Percentiles rank a stretch among this genome's conserved stretches.
Conservation (phyloP, 306 rosid species). For the Carpinus fangiana region DNA sequence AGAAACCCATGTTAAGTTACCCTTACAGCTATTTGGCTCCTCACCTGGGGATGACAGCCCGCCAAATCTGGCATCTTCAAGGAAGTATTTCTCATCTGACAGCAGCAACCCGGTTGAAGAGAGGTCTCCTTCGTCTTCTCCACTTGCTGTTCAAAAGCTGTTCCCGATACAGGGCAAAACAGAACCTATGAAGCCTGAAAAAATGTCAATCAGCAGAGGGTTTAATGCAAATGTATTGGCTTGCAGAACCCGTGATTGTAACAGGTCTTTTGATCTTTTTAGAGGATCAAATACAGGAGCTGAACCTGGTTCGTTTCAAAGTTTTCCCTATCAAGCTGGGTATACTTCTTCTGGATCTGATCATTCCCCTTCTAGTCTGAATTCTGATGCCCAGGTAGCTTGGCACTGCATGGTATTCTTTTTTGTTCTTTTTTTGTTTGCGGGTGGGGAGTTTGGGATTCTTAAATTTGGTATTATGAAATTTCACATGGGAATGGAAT, state of each 20-base stretch:
- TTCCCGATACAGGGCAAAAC: slow-evolving; percentile 59
- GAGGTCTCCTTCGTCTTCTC: slow-evolving; percentile 80
- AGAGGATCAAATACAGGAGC: slow-evolving; percentile 53
- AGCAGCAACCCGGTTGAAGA: slow-evolving; percentile 83
- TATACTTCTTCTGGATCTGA: slow-evolving; percentile 85
- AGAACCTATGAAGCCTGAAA: slow-evolving; percentile 46
- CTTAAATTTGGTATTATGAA: background rate
- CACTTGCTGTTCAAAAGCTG: slow-evolving; percentile 61
- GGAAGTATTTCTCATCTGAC: slow-evolving; percentile 84
- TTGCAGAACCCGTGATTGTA: slow-evolving; percentile 42
- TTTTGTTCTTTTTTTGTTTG: background rate
- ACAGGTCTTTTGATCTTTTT: slow-evolving; percentile 74
- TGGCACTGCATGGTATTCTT: slow-evolving; percentile 13
- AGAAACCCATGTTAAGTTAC: slow-evolving; percentile 60
- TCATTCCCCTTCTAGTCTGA: slow-evolving; percentile 89
- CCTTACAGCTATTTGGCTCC: slow-evolving; percentile 76
- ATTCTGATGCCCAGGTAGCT: slow-evolving; percentile 80
- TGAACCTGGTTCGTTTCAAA: slow-evolving; percentile 55
- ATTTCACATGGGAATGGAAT: slow-evolving; percentile 21
- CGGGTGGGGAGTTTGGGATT: background rate
- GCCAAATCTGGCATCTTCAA: slow-evolving; percentile 52
- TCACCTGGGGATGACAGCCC: slow-evolving; percentile 58
- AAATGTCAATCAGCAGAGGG: slow-evolving; percentile 35
- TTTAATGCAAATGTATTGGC: slow-evolving; percentile 39
- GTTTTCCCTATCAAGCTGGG: slow-evolving; percentile 73